phyloP scores from a whole-genome alignment of 2,329 filamentous ascomycete species.

The Trichoderma sp. region DNA sequence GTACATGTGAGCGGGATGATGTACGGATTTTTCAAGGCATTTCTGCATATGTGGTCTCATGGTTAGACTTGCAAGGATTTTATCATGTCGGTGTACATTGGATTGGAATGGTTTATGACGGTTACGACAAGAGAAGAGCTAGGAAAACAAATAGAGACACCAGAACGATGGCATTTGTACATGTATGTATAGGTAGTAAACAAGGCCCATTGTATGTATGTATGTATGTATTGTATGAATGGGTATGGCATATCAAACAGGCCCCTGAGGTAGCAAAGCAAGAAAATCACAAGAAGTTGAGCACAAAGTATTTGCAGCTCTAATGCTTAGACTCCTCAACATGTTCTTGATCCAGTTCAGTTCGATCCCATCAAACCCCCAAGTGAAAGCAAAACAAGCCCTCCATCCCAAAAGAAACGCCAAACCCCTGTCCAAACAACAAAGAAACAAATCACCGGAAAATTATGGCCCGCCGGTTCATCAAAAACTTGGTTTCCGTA shows the following conservation, averaged over 20 bases:
- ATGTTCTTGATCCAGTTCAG: not conserved
- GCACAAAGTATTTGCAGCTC: not conserved
- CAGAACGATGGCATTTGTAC: not conserved
- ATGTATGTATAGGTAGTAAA: not conserved
- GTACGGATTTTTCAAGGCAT: not conserved
- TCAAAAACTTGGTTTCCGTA: not conserved
- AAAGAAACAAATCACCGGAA: no score
- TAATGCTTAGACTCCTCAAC: not conserved
- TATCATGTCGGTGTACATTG: not conserved
- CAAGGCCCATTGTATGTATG: not conserved
- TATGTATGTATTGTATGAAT: not conserved
- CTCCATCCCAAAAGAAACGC: not conserved
- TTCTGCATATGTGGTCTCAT: not conserved
- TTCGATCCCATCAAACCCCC: conserved; percentile 20
- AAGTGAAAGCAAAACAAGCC: not conserved
- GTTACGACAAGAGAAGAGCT: not conserved
- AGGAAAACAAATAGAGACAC: not conserved
- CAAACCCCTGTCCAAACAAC: not conserved
- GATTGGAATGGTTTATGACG: not conserved
- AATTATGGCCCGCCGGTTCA: not conserved
- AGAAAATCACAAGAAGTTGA: not conserved
- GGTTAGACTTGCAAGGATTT: not conserved
- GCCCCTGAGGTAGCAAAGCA: not conserved
- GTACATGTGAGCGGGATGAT: conserved; percentile 65
- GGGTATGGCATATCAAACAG: not conserved